Conservation (phyloP, 2,329 filamentous ascomycete species). For the Fusarium buharicum region DNA sequence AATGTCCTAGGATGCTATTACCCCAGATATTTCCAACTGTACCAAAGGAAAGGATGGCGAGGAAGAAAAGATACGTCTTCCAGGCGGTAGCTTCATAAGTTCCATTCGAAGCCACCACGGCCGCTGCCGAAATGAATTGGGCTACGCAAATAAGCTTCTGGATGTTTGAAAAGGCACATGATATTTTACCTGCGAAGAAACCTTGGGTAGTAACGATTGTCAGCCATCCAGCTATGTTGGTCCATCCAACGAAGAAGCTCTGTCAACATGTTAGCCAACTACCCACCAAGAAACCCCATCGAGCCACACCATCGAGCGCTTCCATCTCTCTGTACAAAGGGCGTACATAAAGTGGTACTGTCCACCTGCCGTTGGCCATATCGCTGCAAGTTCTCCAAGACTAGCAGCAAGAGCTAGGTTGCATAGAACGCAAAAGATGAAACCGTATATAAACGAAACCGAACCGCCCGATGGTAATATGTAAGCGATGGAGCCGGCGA, state of each 20-base stretch:
- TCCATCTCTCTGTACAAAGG: slow-evolving; percentile 51
- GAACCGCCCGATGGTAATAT: slow-evolving; percentile 56
- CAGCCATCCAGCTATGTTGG: slow-evolving; percentile 58
- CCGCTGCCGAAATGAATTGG: slow-evolving; percentile 56
- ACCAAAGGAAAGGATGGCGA: slow-evolving; percentile 39
- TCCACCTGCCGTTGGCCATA: slow-evolving; percentile 59
- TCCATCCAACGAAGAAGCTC: slow-evolving; percentile 57
- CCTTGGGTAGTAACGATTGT: slow-evolving; percentile 56
- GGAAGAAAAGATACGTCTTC: slow-evolving; percentile 57
- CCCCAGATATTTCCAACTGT: slow-evolving; percentile 49
- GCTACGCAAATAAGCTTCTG: slow-evolving; percentile 41
- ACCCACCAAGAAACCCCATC: no score
- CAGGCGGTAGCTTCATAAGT: slow-evolving; percentile 52
- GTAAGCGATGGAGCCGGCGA: slow-evolving; percentile 56
- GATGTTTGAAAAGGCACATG: fast-evolving
- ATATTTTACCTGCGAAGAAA: slow-evolving; percentile 53
- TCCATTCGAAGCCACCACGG: slow-evolving; percentile 53
- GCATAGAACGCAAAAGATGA: slow-evolving; percentile 58
- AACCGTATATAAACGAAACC: slow-evolving; percentile 57
- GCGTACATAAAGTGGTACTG: slow-evolving; percentile 60
- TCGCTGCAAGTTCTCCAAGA: slow-evolving; percentile 55
- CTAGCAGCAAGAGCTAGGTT: slow-evolving; percentile 56
- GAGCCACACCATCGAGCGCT: slow-evolving; percentile 44
- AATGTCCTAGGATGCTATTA: slow-evolving; percentile 54
- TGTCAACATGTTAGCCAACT: slow-evolving; percentile 21